Percentiles rank a stretch among this genome's conserved stretches.
These are phyloP conservation scores for Fusarium neocosmosporiellum DNA, from an alignment of 2,329 filamentous ascomycete genomes.

Conservation along the genomic window DNA sequence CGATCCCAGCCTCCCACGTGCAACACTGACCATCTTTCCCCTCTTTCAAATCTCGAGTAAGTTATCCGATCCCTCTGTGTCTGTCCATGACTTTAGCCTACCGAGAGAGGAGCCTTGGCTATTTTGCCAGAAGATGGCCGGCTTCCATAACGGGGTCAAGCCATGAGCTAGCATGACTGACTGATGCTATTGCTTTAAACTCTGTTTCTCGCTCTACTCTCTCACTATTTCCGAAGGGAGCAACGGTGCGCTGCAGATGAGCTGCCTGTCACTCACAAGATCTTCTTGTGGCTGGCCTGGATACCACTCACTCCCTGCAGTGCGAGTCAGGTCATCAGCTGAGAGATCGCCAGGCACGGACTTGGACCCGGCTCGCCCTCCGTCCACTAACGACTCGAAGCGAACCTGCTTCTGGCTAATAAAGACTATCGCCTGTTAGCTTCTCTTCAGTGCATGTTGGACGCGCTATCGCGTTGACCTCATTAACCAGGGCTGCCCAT, in stretches of 20 bases:
- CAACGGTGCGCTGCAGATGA: background rate
- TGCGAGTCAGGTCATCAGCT: slow-evolving; percentile 39
- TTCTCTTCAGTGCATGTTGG: background rate
- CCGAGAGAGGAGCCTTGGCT: background rate
- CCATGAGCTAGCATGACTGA: slow-evolving; percentile 14
- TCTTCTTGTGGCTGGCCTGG: slow-evolving; percentile 3
- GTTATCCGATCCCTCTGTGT: background rate
- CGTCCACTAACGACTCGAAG: slow-evolving; percentile 13
- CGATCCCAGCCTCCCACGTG: slow-evolving; percentile 34
- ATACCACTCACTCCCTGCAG: background rate
- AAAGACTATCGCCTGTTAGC: slow-evolving; percentile 21
- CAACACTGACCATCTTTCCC: slow-evolving; percentile 9
- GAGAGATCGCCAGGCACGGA: slow-evolving; percentile 43
- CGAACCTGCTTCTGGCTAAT: slow-evolving; percentile 36
- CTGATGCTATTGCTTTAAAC: background rate
- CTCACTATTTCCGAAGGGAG: background rate
- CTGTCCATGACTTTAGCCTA: background rate
- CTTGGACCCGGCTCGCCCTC: slow-evolving; percentile 25
- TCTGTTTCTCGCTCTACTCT: background rate
- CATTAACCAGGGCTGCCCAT: background rate
- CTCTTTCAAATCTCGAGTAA: slow-evolving; percentile 3
- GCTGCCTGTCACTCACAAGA: background rate
- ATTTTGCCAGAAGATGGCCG: slow-evolving; percentile 4
- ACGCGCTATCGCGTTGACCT: background rate
- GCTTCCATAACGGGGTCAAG: background rate